phyloP scores from a whole-genome alignment of 345 rosid species.

The rapeseed (Brassica napus) region Da-Ae NC_063449.1:42736501-42737000 shows the following conservation, averaged over 20 bases:
- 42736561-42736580: too few species aligned
- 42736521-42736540: too few species aligned
- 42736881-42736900: neutral
- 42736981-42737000: neutral
- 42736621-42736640: too few species aligned
- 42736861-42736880: neutral
- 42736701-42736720: neutral
- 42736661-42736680: too few species aligned
- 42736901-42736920: neutral
- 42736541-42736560: too few species aligned
- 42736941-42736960: neutral
- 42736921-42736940: neutral
- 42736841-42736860: neutral
- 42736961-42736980: neutral
- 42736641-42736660: too few species aligned
- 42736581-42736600: too few species aligned
- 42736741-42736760: neutral
- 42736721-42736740: neutral
- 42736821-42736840: neutral
- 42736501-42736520: too few species aligned
- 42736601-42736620: too few species aligned
- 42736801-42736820: neutral
- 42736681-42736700: too few species aligned
- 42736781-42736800: neutral
- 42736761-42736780: neutral